Evolutionary conservation across 1,284 basidiomycete genomes (phyloP), one percentile per base, ranked within the genome.

Genomic region (Fomitopsis palustris): DNA sequence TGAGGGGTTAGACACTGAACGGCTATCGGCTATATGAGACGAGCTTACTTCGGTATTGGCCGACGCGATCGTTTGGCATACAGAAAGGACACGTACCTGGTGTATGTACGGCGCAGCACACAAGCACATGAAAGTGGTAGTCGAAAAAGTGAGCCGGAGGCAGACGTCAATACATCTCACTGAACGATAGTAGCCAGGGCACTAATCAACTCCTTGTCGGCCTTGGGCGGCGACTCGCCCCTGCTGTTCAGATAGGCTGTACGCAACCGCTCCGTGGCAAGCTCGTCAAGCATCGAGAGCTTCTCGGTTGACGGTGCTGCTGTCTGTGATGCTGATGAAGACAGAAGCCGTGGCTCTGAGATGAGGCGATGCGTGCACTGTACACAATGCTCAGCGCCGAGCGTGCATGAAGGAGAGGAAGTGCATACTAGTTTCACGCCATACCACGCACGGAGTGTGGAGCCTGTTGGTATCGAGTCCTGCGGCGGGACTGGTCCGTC

Each of bases 381-480:
- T 12, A 38, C 16, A 31, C 21, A n/a, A 29, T 3, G n/a, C 38
- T 27, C 27, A 55, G 23, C 42, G 33, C 9, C 19, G 9, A 17
- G 19, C 27, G 33, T 1, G 17, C 37, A 12, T 39, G n/a, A n/a
- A 21, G 29, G 7, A 38, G 49, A 35, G 29, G 41, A 25, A 51
- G 37, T 4, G 80, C 89, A 54, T 66, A 95, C 93, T 60, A 92
- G 77, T 71, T 95, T 94, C 27, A 95, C 81, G 4, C 93, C 94
- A 74, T 89, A 88, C 91, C 93, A 97, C 5, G 92, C 88, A 21
- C 92, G 77, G 33, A 89, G 76, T 16, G 81, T 79, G 38, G 87
- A 81, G 5, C 83, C 85, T 8, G 76, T 75, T 2, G 83, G 87
- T 29, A 81, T 78, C 16, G 78, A 78, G 57, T 81, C 78, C 31